phyloP scores from a whole-genome alignment of 2,329 filamentous ascomycete species.

The Colletotrichum sp. region DNA sequence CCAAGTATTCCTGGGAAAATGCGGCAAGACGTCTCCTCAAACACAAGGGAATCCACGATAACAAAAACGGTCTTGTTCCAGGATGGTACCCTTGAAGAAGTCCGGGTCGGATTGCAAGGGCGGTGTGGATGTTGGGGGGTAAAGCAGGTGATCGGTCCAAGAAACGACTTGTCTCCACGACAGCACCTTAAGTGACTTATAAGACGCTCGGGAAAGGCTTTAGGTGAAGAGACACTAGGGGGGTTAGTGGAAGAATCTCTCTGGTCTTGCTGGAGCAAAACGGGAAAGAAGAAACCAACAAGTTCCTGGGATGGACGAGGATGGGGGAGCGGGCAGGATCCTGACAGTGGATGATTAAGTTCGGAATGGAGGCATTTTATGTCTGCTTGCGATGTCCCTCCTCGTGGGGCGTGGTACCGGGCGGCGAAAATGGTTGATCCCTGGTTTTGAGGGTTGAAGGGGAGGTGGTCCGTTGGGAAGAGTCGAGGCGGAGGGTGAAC shows the following conservation, averaged over 20 bases:
- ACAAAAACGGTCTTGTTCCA: slow-evolving; percentile 21
- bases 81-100: slow-evolving; percentile 20
- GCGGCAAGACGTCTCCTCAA: slow-evolving; percentile 19
- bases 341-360: slow-evolving; percentile 17
- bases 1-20: slow-evolving; percentile 23
- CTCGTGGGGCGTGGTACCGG: slow-evolving; percentile 15
- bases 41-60: slow-evolving; percentile 26
- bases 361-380: slow-evolving; percentile 27
- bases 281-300: slow-evolving; percentile 22
- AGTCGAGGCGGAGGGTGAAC: slow-evolving; percentile 18
- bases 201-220: slow-evolving; percentile 13
- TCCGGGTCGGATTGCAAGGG: slow-evolving; percentile 21
- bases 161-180: slow-evolving; percentile 24
- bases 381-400: slow-evolving; percentile 20
- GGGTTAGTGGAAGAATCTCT: slow-evolving; percentile 22
- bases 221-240: slow-evolving; percentile 15
- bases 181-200: slow-evolving; percentile 20
- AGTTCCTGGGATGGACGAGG: slow-evolving; percentile 21
- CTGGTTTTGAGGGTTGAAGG: slow-evolving; percentile 13
- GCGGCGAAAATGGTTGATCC: slow-evolving; percentile 21
- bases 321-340: slow-evolving; percentile 19
- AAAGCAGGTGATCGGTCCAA: slow-evolving; percentile 25
- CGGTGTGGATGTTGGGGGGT: slow-evolving; percentile 20
- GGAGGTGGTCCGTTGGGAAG: slow-evolving; percentile 14
- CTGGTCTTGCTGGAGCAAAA: slow-evolving; percentile 24